Evolutionary conservation across 495 filamentous ascomycete species (phyloP), one percentile per base, ranked within the genome.

Genomic region (Hypomontagnella submonticulosa): DNA sequence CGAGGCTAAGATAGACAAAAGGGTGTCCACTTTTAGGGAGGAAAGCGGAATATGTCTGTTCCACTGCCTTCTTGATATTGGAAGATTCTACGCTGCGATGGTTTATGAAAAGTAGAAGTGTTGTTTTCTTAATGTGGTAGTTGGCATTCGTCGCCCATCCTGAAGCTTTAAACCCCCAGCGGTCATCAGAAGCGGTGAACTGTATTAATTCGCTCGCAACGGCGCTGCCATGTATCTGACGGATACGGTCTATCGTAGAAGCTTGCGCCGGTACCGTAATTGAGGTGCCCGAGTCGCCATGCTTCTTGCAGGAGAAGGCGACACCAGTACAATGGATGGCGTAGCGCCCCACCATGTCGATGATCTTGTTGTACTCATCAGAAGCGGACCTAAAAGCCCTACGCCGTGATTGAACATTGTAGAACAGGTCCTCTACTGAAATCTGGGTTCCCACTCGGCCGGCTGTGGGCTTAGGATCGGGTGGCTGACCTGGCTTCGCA

Each of bases 331-430:
- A 97, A 77, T 99, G 96, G n/a, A 99, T 87, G 13, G 96, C 92
- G 77, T 97, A 97, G 37, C 91, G 87, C 11, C 96, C 92, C 23
- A 98, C 91, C 55, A 97, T 87, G 75, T 98, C 95, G 8, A 97
- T 89, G 47, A 99, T 97, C 77, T 99, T 98, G 59, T 95, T 91
- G 75, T 97, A 98, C 76, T 99, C 96, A 75, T 98, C 96, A 36
- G 92, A 92, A 18, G 90, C 78, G 27, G 94, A 97, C 40, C 95
- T 86, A 69, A 98, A 99, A 18, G 96, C 95, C 57, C 89, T 87
- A 11, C 92, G 88, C 47, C 96, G 85, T 9, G 89, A 96, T 3
- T 93, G 93, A 1, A 97, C 85, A 69, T 97, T 98, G 80, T 96
- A 99, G 75, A 98, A 99, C 7, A 99, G 79, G 72, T 99, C 96